Conservation (phyloP, 805 yeast genomes). For the Tetrapisispora nanseiensis region DNA sequence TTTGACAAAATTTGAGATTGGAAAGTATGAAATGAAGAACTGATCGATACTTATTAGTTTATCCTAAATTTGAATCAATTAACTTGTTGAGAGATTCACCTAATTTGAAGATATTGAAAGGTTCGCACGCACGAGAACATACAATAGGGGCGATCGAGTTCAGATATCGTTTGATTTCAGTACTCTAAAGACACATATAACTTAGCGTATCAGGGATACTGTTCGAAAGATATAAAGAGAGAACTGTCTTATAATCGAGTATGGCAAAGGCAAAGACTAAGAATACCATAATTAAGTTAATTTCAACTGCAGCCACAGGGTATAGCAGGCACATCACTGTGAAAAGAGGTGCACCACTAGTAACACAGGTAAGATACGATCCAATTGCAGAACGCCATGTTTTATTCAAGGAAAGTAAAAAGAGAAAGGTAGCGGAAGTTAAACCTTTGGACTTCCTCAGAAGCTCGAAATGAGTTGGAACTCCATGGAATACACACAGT, state of each 20-base stretch:
- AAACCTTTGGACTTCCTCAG: constrained; percentile 42
- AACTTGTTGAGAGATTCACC: too few species aligned
- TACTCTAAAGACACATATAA: too few species aligned
- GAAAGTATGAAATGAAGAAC: not conserved
- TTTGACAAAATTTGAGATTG: not conserved
- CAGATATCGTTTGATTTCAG: too few species aligned
- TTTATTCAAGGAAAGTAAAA: constrained; percentile 76
- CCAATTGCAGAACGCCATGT: constrained; percentile 87
- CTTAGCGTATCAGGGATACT: too few species aligned
- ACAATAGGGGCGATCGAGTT: too few species aligned
- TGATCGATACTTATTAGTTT: too few species aligned
- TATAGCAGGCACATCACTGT: constrained; percentile 69
- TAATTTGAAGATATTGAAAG: too few species aligned
- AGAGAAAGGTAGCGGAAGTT: constrained; percentile 62
- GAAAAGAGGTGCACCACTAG: constrained; percentile 71
- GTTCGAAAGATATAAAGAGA: too few species aligned
- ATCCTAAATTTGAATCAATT: too few species aligned
- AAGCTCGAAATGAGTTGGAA: constrained; percentile 10
- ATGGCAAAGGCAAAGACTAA: constrained; percentile 57
- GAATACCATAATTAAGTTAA: constrained; percentile 71
- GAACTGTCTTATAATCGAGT: not conserved
- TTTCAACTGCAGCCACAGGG: constrained; percentile 89
- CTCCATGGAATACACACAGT: too few species aligned
- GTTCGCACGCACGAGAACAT: too few species aligned
- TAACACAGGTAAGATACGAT: constrained; percentile 78